Evolutionary conservation across 2,329 filamentous ascomycete species (phyloP).

Genomic region (Talaromyces sp.): DNA sequence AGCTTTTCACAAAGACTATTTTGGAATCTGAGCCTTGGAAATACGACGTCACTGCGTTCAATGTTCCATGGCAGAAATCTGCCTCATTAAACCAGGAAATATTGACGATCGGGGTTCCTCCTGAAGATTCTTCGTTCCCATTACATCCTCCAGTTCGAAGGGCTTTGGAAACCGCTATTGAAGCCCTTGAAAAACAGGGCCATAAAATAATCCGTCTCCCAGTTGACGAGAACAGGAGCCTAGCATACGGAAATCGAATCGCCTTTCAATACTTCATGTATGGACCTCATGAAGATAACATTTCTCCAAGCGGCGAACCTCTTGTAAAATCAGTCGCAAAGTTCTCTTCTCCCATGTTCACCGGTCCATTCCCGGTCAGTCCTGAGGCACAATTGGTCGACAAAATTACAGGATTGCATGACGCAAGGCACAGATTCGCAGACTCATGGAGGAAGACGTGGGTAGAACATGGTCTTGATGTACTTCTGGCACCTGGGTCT

Average conservation of each 20-base stretch:
- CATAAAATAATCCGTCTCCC: constrained; percentile 3
- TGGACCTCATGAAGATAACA: constrained; percentile 5
- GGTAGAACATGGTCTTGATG: constrained; percentile 44
- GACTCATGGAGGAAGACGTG: constrained; percentile 43
- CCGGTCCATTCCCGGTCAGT: constrained; percentile 8
- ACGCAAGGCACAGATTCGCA: not conserved
- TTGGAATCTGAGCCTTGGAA: constrained; percentile 22
- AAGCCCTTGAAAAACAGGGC: not conserved
- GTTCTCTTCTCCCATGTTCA: constrained; percentile 22
- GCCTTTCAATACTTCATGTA: constrained; percentile 14
- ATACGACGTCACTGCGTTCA: constrained; percentile 25
- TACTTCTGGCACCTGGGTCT: constrained; percentile 46
- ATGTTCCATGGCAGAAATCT: constrained; percentile 24
- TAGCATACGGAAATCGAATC: constrained; percentile 3
- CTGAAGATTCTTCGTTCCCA: constrained; percentile 24
- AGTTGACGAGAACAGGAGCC: not conserved
- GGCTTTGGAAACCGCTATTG: constrained; percentile 41
- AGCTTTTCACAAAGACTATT: not conserved
- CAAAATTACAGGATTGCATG: not conserved
- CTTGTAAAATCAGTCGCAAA: constrained; percentile 37
- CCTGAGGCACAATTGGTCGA: not conserved
- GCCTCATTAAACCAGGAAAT: constrained; percentile 11
- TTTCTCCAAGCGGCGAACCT: constrained; percentile 2
- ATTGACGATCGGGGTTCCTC: constrained; percentile 43
- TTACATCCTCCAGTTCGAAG: constrained; percentile 56